These are phyloP conservation scores for Dunaliella primolecta DNA, from an alignment of 139 green algal species.

Conservation along the genomic window DNA sequence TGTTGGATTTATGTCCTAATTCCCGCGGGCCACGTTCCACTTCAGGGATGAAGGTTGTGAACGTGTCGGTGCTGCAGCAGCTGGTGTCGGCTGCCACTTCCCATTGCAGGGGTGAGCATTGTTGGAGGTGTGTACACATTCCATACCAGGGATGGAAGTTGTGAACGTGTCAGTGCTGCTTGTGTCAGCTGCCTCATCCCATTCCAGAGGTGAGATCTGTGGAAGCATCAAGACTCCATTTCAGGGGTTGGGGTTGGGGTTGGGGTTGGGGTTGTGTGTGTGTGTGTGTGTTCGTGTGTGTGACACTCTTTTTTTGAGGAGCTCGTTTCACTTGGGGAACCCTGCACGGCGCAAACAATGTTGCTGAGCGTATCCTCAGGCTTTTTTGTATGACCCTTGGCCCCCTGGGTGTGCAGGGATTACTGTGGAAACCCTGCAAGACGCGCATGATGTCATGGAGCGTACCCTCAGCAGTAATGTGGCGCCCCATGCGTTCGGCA, in stretches of 20 bases:
- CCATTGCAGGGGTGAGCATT: conserved; percentile 34
- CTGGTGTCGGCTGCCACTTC: conserved; percentile 59
- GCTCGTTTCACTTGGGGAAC: background rate
- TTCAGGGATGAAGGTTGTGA: no score
- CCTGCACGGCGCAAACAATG: no score
- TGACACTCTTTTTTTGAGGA: background rate
- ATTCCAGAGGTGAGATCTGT: conserved; percentile 37
- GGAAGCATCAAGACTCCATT: no score
- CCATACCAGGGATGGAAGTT: no score
- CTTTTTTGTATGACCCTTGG: no score
- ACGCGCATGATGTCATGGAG: conserved; percentile 63
- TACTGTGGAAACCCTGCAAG: conserved; percentile 52
- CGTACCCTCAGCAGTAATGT: conserved; percentile 35
- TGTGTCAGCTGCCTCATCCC: conserved; percentile 56
- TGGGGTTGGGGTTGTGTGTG: background rate
- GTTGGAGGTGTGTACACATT: no score
- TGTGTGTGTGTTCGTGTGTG: background rate
- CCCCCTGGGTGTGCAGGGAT: conserved; percentile 39
- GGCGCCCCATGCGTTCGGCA: conserved; percentile 50
- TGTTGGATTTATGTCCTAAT: background rate
- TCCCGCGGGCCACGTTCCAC: no score
- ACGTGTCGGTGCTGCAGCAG: conserved; percentile 47
- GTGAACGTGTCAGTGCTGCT: conserved; percentile 62
- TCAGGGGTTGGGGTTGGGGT: no score
- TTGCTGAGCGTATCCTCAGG: no score